Evolutionary conservation across 1,139 yeast genomes (phyloP).

Genomic region (Debaryomyces sp.): DNA sequence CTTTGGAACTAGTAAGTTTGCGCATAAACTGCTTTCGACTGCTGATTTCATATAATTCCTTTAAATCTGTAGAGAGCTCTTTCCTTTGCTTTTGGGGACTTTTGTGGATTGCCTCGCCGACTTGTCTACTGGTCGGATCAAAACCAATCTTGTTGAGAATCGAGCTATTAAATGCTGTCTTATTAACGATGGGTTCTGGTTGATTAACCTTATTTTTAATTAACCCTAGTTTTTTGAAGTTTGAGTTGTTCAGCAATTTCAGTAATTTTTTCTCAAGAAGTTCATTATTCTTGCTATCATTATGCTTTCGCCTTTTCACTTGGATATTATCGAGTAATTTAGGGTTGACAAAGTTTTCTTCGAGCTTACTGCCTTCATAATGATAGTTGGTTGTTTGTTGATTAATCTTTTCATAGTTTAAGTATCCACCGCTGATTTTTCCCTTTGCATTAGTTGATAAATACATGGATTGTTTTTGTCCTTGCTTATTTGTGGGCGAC

Average conservation of each 20-base stretch:
- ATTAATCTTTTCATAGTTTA: constrained; percentile 20
- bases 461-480: constrained; percentile 27
- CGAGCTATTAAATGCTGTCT: constrained; percentile 18
- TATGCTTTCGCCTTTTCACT: constrained; percentile 34
- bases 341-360: constrained; percentile 46
- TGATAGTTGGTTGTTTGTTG: constrained; percentile 28
- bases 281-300: constrained; percentile 36
- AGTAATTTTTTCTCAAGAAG: constrained; percentile 33
- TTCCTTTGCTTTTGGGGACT: constrained; percentile 18
- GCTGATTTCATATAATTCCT: constrained; percentile 30
- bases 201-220: constrained; percentile 20
- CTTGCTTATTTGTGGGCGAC: constrained; percentile 30
- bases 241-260: constrained; percentile 17
- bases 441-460: constrained; percentile 16
- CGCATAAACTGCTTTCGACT: constrained; percentile 18
- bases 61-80: constrained; percentile 17
- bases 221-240: constrained; percentile 23
- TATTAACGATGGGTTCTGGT: constrained; percentile 20
- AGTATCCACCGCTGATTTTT: constrained; percentile 8
- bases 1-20: constrained; percentile 22
- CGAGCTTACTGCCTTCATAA: constrained; percentile 15
- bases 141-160: constrained; percentile 47
- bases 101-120: constrained; percentile 10
- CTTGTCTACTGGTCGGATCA: constrained; percentile 45
- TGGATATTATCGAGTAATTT: constrained; percentile 41